Base-by-base conservation (phyloP, 495 filamentous ascomycete species). In the Aspergillus diversus region DNA sequence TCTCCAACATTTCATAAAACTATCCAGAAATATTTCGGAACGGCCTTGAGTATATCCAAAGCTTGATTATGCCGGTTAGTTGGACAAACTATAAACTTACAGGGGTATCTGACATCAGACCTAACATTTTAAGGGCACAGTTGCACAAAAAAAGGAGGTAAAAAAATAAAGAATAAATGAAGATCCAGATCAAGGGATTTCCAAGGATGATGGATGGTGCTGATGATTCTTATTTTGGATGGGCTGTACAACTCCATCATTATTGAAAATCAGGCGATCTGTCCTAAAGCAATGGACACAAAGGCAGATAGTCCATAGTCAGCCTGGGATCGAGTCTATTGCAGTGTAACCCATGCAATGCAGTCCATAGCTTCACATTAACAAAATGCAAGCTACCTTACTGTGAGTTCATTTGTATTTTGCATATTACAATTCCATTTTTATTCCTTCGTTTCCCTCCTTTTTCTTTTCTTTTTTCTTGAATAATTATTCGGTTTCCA, bases 401-500 rank as follows among this genome's bases (percentile, higher is more conserved):
- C 47, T 7, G 47, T 50, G 4, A 50, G 47, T 15, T 43, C 21
- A 27, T 27, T 27, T 27, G 21, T 27, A 27, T 27, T 27, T 27
- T 27, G 21, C 21, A 27, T 27, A 1, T 27, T 27, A 27, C 21
- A 27, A 27, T 27, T 27, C 39, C 39, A n/a, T n/a, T 43, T 43
- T 43, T 7, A 12, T 43, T 43, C 39, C n/a, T 54, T 55, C 35
- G 8, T 57, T 43, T 31, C 27, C 5, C 37, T 27, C 43, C 47
- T 43, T 53, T 46, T 57, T 43, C 12, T 39, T 48, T 33, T 59
- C 39, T 27, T 34, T 50, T 50, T 50, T 50, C 27, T 27, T 50
- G 2, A 9, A 46, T 53, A 11, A 33, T 48, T 15, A n/a, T 47
- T 47, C 48, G 7, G 42, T 15, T 49, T 60, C 21, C 66, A 73